Evolutionary conservation across 2,329 filamentous ascomycete species (phyloP), one percentile per base, ranked within the genome.

Genomic region (Trichoderma sp.): DNA sequence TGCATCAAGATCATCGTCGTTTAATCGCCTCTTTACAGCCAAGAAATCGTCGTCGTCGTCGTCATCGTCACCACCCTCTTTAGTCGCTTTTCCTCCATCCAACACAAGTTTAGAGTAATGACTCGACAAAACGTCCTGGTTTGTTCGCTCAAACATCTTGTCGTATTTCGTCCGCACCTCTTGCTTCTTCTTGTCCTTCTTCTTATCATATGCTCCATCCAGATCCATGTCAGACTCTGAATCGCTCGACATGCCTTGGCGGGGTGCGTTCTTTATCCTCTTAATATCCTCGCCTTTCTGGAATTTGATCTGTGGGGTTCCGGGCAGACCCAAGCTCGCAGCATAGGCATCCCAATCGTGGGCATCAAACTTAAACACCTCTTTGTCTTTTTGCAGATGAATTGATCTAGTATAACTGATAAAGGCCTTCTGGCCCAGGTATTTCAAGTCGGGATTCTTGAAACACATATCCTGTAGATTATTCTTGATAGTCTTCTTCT

Each of bases 401-500:
- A 99, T 81, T 2, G 94, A 96, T 70, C 92, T 89, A 14, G 91
- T 89, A 79, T 98, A 97, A 71, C 91, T 95, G 74, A 95, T 90
- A 75, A 99, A 99, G 0, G 96, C 94, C 79, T 98, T 99, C 76
- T 98, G 95, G 0, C 92, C 96, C 1, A 98, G 85, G 73, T 98
- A 98, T 76, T 98, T 98, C 73, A 98, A 82, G 72, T 97, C 92
- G 0, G 93, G 91, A 72, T 97, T 93, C 79, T 97, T 92, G 83
- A 98, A 99, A 75, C 93, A 97, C 90, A 97, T 93, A 74, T 92
- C 94, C 76, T 97, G 95, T 49, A 99, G 81, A 75, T 97, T 91
- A 69, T 91, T 89, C 74, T 90, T 89, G 78, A 99, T 92, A 70
- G 87, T 92, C 79, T 91, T 89, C 81, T 96, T 94, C 83, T 97